Evolutionary conservation across 768 basidiomycete species (phyloP), one percentile per base, ranked within the genome.

Genomic region (Lepiota venenata): DNA sequence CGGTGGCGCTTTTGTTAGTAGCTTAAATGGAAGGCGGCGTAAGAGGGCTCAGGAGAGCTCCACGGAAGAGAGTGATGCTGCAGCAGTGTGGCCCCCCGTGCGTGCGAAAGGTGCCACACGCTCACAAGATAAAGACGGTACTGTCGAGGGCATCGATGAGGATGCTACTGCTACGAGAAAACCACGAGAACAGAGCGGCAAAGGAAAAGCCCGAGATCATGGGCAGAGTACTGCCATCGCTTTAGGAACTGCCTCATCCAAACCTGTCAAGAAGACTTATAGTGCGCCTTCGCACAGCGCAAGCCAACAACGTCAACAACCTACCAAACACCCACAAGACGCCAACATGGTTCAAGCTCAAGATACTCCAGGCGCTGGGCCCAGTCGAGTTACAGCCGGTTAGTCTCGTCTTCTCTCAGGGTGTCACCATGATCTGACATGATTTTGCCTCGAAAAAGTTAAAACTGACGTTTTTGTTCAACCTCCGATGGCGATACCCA

Each of bases 1-100:
- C 8, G 53, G 48, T 37, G 40, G 46, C 8, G 29, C 40, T 43
- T 55, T 35, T 22, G 53, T 46, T 16, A 55, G 36, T 27, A 27
- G 32, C 4, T 20, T 47, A 3, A 47, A 21, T 3, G 18, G 39
- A 20, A 25, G 0, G 37, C 46, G 27, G 22, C 2, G 20, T 16
- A 47, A 38, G 20, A 41, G 22, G n/a, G 14, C 21, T 16, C 12
- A 18, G 14, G 39, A 37, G 2, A 55, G 39, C 16, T 48, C 38
- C 15, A 40, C 38, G 38, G 45, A 54, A 38, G 45, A 38, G 6
- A 54, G 53, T 16, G 47, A 35, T n/a, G 39, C 22, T 5, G 15
- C 48, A 8, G 1, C 27, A 10, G 14, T 27, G 10, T 55, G 53
- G 53, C 53, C 53, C 8, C 53, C 53, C 21, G 20, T 10, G 42